These are phyloP conservation scores for Scheffersomyces segobiensis DNA, from an alignment of 1,139 yeast species.

Conservation along the genomic window DNA sequence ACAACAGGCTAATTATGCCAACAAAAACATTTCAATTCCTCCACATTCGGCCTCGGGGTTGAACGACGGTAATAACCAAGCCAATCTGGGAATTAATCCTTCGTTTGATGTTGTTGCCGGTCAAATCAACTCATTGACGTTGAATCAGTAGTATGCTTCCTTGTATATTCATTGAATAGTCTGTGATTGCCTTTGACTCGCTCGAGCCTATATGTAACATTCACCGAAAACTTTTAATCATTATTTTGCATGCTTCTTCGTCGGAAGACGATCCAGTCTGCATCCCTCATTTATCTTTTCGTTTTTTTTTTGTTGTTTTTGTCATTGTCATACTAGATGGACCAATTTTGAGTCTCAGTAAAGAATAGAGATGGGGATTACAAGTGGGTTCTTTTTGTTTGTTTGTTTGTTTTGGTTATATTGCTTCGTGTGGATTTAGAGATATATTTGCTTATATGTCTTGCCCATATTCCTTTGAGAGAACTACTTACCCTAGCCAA, in stretches of 20 bases:
- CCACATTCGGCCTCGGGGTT: slow-evolving; percentile 12
- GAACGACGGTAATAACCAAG: slow-evolving; percentile 1
- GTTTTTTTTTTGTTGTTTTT: too few species aligned
- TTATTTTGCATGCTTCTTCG: background rate
- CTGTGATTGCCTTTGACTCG: background rate
- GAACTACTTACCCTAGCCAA: background rate
- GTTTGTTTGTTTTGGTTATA: background rate
- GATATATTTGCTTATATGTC: background rate
- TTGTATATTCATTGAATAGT: background rate
- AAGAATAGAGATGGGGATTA: background rate
- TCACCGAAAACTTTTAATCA: background rate
- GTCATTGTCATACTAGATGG: background rate
- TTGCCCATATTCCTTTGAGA: background rate
- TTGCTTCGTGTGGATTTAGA: background rate
- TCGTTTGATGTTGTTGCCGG: slow-evolving; percentile 21
- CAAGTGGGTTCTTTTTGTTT: background rate
- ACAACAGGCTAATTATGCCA: slow-evolving; percentile 9
- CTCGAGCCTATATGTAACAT: background rate
- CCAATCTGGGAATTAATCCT: slow-evolving; percentile 10
- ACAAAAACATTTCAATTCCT: slow-evolving; percentile 8
- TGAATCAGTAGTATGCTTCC: slow-evolving; percentile 18
- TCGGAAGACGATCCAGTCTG: background rate
- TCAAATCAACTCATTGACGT: slow-evolving; percentile 39
- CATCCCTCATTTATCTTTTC: background rate
- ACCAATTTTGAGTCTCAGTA: background rate